phyloP scores from a whole-genome alignment of 192 early-diverging fungal genomes.

The Backusella morwellensis region DNA sequence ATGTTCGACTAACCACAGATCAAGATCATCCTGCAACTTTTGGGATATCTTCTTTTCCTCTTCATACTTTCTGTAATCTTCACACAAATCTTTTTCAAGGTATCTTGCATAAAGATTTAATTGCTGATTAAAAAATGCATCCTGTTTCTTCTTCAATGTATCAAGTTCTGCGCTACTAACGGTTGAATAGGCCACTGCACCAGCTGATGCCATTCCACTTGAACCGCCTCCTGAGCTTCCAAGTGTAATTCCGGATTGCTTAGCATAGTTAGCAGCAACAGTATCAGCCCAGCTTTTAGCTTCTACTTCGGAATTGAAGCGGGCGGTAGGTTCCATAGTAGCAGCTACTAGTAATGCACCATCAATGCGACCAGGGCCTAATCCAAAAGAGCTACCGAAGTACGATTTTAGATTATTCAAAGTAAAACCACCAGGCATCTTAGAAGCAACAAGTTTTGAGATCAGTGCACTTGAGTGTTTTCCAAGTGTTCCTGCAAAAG shows the following conservation, averaged over 20 bases:
- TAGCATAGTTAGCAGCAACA: conserved; percentile 68
- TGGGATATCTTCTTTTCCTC: conserved; percentile 61
- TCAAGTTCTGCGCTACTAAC: conserved; percentile 89
- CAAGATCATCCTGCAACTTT: conserved; percentile 78
- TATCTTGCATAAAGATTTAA: conserved; percentile 80
- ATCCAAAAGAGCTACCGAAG: conserved; percentile 66
- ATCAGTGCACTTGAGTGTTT: conserved; percentile 75
- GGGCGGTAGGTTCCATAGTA: conserved; percentile 78
- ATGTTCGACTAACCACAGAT: conserved; percentile 89
- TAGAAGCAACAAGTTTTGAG: conserved; percentile 75
- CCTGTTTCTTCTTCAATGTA: conserved; percentile 68
- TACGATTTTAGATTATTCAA: conserved; percentile 74
- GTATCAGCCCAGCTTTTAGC: conserved; percentile 78
- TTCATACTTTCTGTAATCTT: conserved; percentile 58
- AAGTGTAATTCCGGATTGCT: conserved; percentile 65
- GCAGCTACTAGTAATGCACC: conserved; percentile 74
- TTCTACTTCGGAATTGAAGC: conserved; percentile 69
- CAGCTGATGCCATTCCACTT: conserved; percentile 49
- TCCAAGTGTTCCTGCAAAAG: conserved; percentile 70
- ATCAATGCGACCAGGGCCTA: conserved; percentile 74
- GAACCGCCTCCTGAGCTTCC: conserved; percentile 39
- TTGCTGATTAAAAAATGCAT: conserved; percentile 68
- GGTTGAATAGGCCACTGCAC: conserved; percentile 53
- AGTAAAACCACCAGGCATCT: conserved; percentile 93
- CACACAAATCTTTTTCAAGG: conserved; percentile 77